A percentile compares a stretch with the other conserved stretches of the same genome.
phyloP scores from a whole-genome alignment of 768 basidiomycete genomes.

The Amanita jacksonii region DNA sequence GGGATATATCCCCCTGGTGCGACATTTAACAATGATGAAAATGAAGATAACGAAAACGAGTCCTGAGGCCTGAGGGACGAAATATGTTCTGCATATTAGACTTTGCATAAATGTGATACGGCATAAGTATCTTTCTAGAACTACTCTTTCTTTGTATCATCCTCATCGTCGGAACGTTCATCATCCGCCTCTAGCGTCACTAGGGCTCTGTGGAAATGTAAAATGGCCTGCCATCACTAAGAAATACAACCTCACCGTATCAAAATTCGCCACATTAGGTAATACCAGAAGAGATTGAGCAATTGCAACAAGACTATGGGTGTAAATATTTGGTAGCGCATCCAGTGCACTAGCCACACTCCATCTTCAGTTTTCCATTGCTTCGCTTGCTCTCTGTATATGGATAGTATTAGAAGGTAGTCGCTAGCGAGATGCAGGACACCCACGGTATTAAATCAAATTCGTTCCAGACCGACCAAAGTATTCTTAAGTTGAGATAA shows the following conservation, averaged over 20 bases:
- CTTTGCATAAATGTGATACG: too few species aligned
- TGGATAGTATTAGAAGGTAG: neutral
- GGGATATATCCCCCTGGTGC: conserved; percentile 2
- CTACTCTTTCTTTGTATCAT: conserved; percentile 27
- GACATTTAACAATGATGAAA: conserved; percentile 1
- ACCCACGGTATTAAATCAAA: conserved; percentile 69
- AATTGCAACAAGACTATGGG: conserved; percentile 69
- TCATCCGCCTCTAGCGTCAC: conserved; percentile 42
- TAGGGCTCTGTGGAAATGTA: conserved; percentile 36
- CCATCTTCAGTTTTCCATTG: conserved; percentile 55
- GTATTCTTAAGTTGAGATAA: conserved; percentile 77
- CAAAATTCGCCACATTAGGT: conserved; percentile 70
- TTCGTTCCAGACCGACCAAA: conserved; percentile 82
- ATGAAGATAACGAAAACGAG: neutral
- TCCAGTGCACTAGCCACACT: conserved; percentile 66
- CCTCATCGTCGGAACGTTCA: conserved; percentile 76
- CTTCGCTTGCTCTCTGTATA: conserved; percentile 39
- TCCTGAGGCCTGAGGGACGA: neutral
- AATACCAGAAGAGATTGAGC: conserved; percentile 93
- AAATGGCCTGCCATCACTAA: conserved; percentile 9
- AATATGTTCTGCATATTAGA: too few species aligned
- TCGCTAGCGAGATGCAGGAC: neutral
- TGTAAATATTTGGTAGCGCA: conserved; percentile 71
- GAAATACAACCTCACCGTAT: conserved; percentile 42
- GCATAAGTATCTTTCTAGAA: too few species aligned